Evolutionary conservation across 495 filamentous ascomycete genomes (phyloP).

Genomic region (Trypethelium eluteriae): DNA sequence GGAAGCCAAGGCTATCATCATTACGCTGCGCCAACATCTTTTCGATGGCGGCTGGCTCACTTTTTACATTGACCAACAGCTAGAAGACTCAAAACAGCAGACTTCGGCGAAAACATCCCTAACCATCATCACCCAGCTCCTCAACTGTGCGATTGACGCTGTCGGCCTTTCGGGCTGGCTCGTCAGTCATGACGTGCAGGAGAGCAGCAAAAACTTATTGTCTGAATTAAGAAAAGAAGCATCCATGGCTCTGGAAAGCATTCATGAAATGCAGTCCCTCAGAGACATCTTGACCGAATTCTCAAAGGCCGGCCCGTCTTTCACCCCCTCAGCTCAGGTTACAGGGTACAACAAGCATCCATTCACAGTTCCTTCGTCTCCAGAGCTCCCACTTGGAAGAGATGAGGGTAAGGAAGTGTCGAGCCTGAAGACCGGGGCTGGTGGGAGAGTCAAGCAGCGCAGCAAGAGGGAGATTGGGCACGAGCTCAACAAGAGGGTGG

Average conservation of each 20-base stretch:
- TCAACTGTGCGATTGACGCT: constrained; percentile 72
- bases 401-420: not conserved
- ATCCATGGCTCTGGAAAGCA: not conserved
- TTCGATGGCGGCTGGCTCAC: constrained; percentile 61
- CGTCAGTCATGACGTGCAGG: constrained; percentile 34
- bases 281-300: constrained; percentile 1
- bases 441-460: not conserved
- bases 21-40: constrained; percentile 61
- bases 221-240: not conserved
- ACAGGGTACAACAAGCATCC: not conserved
- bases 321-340: not conserved
- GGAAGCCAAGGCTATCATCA: constrained; percentile 64
- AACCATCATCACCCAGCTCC: constrained; percentile 51
- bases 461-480: not conserved
- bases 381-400: not conserved
- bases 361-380: not conserved
- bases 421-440: not conserved
- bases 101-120: constrained; percentile 43
- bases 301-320: not conserved
- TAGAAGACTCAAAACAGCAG: constrained; percentile 27
- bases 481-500: not conserved
- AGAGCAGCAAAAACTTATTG: not conserved
- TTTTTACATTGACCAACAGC: constrained; percentile 43
- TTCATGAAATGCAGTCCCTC: constrained; percentile 6
- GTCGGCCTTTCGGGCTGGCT: constrained; percentile 82